Base-by-base conservation (phyloP, 192 early-diverging fungal genomes). In the Endogone sp. region DNA sequence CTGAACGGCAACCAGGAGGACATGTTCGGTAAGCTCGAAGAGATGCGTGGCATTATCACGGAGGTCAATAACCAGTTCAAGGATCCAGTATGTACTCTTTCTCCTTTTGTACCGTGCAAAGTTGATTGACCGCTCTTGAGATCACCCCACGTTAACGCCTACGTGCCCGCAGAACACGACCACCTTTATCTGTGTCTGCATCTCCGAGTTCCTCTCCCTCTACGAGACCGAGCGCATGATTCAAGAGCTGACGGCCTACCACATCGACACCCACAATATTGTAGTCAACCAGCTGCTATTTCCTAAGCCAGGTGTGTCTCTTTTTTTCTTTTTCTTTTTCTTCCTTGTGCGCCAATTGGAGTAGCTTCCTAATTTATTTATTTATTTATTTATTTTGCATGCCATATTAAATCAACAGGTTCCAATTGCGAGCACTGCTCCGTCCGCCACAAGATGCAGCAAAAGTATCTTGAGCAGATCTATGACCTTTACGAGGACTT, bases 211-310 rank as follows among this genome's bases (percentile, higher is more conserved):
- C 84, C 86, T 99, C 77, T 99, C 98, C 24, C 84, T 99, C 31
- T 99, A 99, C 82, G 98, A 99, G 75, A 99, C 98, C 0, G 98
- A 99, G 80, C 89, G 98, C 63, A 94, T 99, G 92, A 97, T 99
- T 75, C 98, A 99, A 81, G 98, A 99, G 83, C 87, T 99, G 72
- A 98, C 96, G 9, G 88, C 91, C 16, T 98, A 95, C 75, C 85
- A 95, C 58, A 99, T 99, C 57, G 98, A 99, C 74, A 98, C 97
- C 6, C 96, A 99, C 85, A 99, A 98, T 75, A 98, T 99, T 76
- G 91, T 99, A 21, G 96, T 98, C 69, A 99, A 99, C 81, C 97
- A 99, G 85, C 76, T 99, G 71, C 83, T 99, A 75, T 95, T 93
- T 84, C 97, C 97, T 32, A 93, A 93, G 75, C 85, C 87, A 69